These are phyloP conservation scores for Ajuga reptans DNA, from an alignment of 305 asterid genomes.

Conservation along the genomic window DNA sequence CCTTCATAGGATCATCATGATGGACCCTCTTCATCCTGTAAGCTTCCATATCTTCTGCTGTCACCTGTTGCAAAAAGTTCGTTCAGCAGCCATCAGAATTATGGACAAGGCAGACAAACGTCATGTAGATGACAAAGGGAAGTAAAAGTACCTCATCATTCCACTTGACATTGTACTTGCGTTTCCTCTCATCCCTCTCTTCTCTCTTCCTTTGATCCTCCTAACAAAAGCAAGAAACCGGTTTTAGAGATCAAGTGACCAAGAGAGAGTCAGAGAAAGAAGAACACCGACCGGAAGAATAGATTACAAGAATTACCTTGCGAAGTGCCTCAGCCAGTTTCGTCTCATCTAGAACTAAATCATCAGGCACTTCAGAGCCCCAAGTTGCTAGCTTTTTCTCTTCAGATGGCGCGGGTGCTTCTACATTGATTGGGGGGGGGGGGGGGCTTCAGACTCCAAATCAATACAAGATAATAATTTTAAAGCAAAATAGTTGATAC, in stretches of 20 bases:
- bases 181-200: slow-evolving; percentile 82
- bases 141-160: slow-evolving; percentile 40
- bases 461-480: too few species aligned
- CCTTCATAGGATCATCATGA: slow-evolving; percentile 86
- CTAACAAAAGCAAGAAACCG: slow-evolving; percentile 17
- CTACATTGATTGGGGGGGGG: too few species aligned
- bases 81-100: too few species aligned
- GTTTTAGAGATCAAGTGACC: too few species aligned
- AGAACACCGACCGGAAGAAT: too few species aligned
- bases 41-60: slow-evolving; percentile 82
- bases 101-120: too few species aligned
- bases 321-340: slow-evolving; percentile 58
- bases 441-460: too few species aligned
- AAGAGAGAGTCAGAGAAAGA: too few species aligned
- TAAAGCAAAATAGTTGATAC: too few species aligned
- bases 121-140: too few species aligned
- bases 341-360: slow-evolving; percentile 62
- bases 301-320: too few species aligned
- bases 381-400: slow-evolving; percentile 69
- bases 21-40: slow-evolving; percentile 77
- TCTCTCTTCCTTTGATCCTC: slow-evolving; percentile 82
- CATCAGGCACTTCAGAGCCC: slow-evolving; percentile 92
- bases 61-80: slow-evolving; percentile 26
- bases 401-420: slow-evolving; percentile 43
- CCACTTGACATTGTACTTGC: slow-evolving; percentile 90